Percentiles rank a stretch among this genome's conserved stretches.
Evolutionary conservation across 2,329 filamentous ascomycete species (phyloP).

Genomic region (Neofusicoccum sp.): DNA sequence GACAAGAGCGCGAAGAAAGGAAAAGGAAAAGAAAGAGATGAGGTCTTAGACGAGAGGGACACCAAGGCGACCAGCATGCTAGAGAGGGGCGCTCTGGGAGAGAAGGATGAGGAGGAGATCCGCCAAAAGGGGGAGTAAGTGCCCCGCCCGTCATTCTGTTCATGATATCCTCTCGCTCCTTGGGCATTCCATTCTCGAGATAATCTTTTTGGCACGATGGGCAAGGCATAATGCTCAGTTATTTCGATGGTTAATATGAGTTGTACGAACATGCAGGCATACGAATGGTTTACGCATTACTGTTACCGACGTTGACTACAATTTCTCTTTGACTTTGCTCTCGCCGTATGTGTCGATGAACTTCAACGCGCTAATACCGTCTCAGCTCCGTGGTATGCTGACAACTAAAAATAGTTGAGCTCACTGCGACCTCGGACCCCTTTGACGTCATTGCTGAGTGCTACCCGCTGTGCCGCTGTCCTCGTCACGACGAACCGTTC

Average conservation of each 20-base stretch:
- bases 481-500: too few species aligned
- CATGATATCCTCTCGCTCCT: neutral
- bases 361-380: neutral
- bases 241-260: neutral
- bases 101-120: constrained; percentile 1
- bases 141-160: neutral
- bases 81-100: neutral
- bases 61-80: constrained; percentile 5
- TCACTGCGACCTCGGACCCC: too few species aligned
- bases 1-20: constrained; percentile 16
- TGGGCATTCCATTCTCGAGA: neutral
- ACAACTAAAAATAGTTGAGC: neutral
- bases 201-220: neutral
- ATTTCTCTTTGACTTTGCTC: constrained; percentile 4
- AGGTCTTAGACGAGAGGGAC: constrained; percentile 12
- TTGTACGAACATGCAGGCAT: neutral
- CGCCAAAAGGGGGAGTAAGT: constrained; percentile 7
- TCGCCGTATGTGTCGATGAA: constrained; percentile 2
- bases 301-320: constrained; percentile 4
- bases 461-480: too few species aligned
- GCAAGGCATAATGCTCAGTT: neutral
- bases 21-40: constrained; percentile 22
- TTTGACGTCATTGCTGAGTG: too few species aligned
- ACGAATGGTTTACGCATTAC: constrained; percentile 2
- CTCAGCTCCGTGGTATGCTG: neutral